Conservation (phyloP, 768 basidiomycete species). For the Chalciporus piperatus region DNA sequence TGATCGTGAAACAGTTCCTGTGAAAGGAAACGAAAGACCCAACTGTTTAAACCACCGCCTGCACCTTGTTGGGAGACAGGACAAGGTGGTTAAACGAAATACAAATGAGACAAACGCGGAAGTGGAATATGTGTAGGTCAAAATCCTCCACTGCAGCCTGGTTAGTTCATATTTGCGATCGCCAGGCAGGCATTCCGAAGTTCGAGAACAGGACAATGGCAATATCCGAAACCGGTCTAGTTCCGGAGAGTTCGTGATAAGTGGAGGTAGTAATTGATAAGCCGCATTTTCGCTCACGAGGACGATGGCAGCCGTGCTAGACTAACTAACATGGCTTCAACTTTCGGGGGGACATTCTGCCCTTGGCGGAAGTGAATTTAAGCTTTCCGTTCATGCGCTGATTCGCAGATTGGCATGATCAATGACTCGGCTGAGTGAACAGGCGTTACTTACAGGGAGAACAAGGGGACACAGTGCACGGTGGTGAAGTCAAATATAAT, state of each 20-base stretch:
- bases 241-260: conserved; percentile 20
- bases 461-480: neutral
- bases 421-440: conserved; percentile 1
- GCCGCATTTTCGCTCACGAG: conserved; percentile 14
- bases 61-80: conserved; percentile 30
- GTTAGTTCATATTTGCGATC: conserved; percentile 20
- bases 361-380: conserved; percentile 18
- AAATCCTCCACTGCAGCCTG: conserved; percentile 4
- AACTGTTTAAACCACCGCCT: conserved; percentile 13
- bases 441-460: conserved; percentile 13
- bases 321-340: neutral
- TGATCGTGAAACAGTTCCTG: conserved; percentile 3
- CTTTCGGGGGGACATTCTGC: neutral
- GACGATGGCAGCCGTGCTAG: conserved; percentile 3
- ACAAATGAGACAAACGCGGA: conserved; percentile 23
- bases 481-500: conserved; percentile 10
- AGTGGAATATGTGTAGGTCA: conserved; percentile 16
- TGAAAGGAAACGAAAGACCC: neutral
- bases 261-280: conserved; percentile 17
- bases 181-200: conserved; percentile 14
- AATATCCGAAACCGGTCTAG: conserved; percentile 38
- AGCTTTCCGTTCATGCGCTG: conserved; percentile 13
- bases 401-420: conserved; percentile 1
- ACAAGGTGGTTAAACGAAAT: conserved; percentile 34
- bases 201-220: conserved; percentile 29